Base-by-base conservation (phyloP, 495 filamentous ascomycete species). In the Usnea hakonensis region DNA sequence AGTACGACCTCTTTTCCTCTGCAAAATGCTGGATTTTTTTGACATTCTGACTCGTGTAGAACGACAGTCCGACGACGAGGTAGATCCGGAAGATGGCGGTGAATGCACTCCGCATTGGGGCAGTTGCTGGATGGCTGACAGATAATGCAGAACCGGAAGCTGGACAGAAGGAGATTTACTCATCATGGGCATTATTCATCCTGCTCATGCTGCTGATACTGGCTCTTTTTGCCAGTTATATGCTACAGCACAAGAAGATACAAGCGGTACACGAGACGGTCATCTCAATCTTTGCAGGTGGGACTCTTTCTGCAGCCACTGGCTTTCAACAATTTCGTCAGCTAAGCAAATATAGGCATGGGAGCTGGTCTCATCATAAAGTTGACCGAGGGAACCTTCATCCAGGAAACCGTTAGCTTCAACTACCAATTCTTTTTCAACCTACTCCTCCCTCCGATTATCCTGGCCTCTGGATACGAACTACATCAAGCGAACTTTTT, bases 351-450 rank as follows among this genome's bases (percentile, higher is more conserved):
- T 35, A 37, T 69, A 97, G 93, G 94, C 58, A 97, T 97, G 94
- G 87, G 91, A 59, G 90, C 97, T 55, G 94, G 94, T 2, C 77
- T 98, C 66, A 85, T 97, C 66, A 85, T 98, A 52, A 84, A 94
- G 68, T 74, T 96, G 57, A 87, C 85, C 52, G 81, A 86, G 57
- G 85, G 85, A 65, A 86, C 90, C 43, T 88, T 86, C 65, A 91
- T 98, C 61, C 88, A 90, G 72, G 86, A 87, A 64, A 83, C 88
- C 64, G 89, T 98, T 65, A 94, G 87, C 72, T 98, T 98, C 79
- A 86, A 97, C 77, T 96, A 97, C 73, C 91, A 97, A 69, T 92
- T 96, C 75, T 98, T 98, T 80, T 98, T 98, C 79, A 98, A 97
- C 74, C 85, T 98, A 60, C 87, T 98, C 43, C 86, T 98, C 36